Evolutionary conservation across 1,139 yeast species (phyloP).

Genomic region (Candida albicans): DNA sequence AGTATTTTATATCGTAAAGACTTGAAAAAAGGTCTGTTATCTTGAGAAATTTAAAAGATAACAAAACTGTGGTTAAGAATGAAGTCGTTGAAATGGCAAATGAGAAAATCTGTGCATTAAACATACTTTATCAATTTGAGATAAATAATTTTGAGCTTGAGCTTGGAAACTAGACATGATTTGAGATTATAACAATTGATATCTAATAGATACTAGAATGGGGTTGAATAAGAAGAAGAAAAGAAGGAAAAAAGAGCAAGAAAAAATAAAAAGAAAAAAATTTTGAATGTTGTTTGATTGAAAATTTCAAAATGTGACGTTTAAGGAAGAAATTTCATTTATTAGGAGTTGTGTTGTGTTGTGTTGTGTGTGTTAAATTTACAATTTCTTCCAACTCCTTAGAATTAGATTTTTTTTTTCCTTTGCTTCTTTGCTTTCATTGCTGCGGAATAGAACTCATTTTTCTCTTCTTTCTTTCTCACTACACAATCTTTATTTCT

Average conservation of each 20-base stretch:
- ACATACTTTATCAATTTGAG: constrained; percentile 34
- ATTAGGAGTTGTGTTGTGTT: too few species aligned
- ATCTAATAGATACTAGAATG: not conserved
- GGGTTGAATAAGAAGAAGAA: constrained; percentile 1
- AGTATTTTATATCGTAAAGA: too few species aligned
- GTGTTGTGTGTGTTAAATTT: too few species aligned
- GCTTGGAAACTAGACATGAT: constrained; percentile 28
- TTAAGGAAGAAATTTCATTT: too few species aligned
- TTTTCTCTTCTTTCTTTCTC: too few species aligned
- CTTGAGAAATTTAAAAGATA: not conserved
- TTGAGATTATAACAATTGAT: not conserved
- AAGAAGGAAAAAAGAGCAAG: not conserved
- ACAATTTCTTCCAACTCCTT: too few species aligned
- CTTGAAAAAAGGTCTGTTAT: not conserved
- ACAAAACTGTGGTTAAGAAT: not conserved
- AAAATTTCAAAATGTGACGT: too few species aligned
- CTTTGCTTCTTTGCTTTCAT: too few species aligned
- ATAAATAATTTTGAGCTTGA: constrained; percentile 27
- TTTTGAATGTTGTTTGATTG: not conserved
- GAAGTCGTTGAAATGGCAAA: not conserved
- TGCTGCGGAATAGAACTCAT: too few species aligned
- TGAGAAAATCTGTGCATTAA: too few species aligned
- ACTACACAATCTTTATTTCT: too few species aligned
- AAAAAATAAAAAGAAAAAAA: not conserved
- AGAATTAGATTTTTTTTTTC: too few species aligned